phyloP scores from a whole-genome alignment of 75 land plant genomes.

The Ceratopteris richardii region DNA sequence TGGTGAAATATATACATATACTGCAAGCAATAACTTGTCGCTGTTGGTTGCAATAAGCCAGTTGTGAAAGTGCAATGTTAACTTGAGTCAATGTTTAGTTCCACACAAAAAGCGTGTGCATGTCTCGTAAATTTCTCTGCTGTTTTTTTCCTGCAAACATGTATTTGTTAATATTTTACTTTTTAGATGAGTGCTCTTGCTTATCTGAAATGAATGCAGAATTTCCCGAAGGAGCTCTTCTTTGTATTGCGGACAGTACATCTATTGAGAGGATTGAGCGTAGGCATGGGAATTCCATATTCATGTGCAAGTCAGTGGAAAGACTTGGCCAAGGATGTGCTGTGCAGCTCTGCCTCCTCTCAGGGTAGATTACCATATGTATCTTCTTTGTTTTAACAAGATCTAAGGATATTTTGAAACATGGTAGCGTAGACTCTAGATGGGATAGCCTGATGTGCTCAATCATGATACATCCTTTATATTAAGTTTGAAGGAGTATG shows the following conservation, averaged over 20 bases:
- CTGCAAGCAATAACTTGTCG: not conserved
- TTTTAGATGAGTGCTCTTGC: no score
- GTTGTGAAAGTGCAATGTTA: no score
- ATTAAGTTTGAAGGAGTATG: no score
- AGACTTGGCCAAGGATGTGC: constrained; percentile 67
- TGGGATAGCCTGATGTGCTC: no score
- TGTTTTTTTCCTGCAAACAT: not conserved
- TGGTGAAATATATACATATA: not conserved
- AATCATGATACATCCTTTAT: no score
- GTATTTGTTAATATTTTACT: not conserved
- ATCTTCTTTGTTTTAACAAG: no score
- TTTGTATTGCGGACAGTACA: constrained; percentile 72
- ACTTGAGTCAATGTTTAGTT: not conserved
- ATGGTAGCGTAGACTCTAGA: no score
- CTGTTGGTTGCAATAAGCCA: not conserved
- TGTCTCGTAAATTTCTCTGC: not conserved
- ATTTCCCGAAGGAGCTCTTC: constrained; percentile 85
- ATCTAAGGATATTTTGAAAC: no score
- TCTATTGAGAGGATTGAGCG: constrained; percentile 76
- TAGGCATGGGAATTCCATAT: constrained; percentile 67
- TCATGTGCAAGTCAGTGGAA: constrained; percentile 88
- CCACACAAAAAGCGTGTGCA: not conserved
- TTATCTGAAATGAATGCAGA: no score
- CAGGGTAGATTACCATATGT: no score
- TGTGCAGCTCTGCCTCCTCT: constrained; percentile 9